Conservation (phyloP, 306 rosid species). For the Cicer judaicum region DNA sequence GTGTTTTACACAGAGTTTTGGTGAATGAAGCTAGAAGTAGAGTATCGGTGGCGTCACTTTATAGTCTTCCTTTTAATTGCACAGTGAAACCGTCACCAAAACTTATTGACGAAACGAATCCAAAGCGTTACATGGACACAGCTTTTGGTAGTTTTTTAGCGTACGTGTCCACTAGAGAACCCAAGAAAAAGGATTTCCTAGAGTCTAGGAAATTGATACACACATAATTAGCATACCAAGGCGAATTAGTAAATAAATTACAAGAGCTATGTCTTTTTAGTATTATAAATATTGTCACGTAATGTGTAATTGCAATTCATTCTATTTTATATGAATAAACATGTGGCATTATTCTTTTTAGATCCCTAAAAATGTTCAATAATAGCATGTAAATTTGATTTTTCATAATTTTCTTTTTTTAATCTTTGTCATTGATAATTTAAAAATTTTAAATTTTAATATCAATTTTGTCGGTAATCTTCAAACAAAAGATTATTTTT, state of each 20-base stretch:
- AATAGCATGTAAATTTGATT: too few relatives aligned
- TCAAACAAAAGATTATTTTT: too few relatives aligned
- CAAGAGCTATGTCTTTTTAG: background rate
- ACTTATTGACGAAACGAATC: constrained; percentile 69
- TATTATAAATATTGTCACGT: too few relatives aligned
- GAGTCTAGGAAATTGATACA: constrained; percentile 67
- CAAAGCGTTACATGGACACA: constrained; percentile 79
- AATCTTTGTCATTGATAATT: too few relatives aligned
- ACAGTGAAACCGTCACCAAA: constrained; percentile 61
- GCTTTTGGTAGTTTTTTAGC: constrained; percentile 64
- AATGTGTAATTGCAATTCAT: too few relatives aligned
- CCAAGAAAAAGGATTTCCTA: constrained; percentile 72
- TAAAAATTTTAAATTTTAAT: too few relatives aligned
- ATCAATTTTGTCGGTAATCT: too few relatives aligned
- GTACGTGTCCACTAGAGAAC: constrained; percentile 61
- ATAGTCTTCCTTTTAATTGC: constrained; percentile 60
- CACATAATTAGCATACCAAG: constrained; percentile 6
- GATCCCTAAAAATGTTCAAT: too few relatives aligned
- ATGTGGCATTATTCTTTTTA: too few relatives aligned
- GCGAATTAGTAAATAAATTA: background rate
- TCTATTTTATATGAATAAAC: too few relatives aligned
- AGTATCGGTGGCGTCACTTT: constrained; percentile 78
- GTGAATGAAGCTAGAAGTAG: constrained; percentile 69
- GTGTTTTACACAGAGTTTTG: constrained; percentile 79
- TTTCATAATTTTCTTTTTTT: too few relatives aligned